Evolutionary conservation across 2,329 filamentous ascomycete species (phyloP), one percentile per base, ranked within the genome.

Genomic region (Pseudopyricularia cyperi): DNA sequence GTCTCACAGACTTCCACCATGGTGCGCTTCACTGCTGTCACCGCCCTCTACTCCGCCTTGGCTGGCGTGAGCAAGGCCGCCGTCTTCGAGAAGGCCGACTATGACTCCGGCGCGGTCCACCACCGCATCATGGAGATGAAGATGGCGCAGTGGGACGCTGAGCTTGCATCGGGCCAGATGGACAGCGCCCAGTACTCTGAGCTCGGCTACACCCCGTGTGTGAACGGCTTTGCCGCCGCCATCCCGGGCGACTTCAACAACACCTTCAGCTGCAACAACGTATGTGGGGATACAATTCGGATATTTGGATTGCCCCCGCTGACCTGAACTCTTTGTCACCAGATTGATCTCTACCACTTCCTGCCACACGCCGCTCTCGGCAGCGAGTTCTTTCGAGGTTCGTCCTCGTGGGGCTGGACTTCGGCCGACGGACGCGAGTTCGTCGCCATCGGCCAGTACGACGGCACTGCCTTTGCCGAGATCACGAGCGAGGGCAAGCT

Each of bases 391-490:
- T 24, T 34, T 7, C 50, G 22, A 6, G 50, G 50, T 2, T 44
- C 50, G 12, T 44, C 37, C 17, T 46, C 37, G 1, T 51, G 50
- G 50, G 75, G 75, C 7, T 77, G 75, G 75, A 75, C 72, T 0
- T 71, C 73, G n/a, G 62, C 65, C 1, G 66, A 70, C 48, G 74
- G 74, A 26, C 73, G 75, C 19, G 76, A 79, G 55, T 77, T 79
- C 52, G 68, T 74, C 47, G 72, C 73, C 55, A 71, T 77, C 55
- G 75, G 72, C 1, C 76, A 79, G 57, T 68, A 68, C 30, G 75
- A 79, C 55, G 76, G 75, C 12, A 69, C 75, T 24, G 74, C 75
- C 5, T 79, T 79, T 57, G 70, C 71, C 37, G 75, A 79, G 59
- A 68, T 79, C 60, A 71, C 64, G 55, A 62, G 65, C 19, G 66